A percentile compares a stretch with the other conserved stretches of the same genome.
Evolutionary conservation across 805 yeast genomes (phyloP).

Genomic region (Isabelozyma heimii): DNA sequence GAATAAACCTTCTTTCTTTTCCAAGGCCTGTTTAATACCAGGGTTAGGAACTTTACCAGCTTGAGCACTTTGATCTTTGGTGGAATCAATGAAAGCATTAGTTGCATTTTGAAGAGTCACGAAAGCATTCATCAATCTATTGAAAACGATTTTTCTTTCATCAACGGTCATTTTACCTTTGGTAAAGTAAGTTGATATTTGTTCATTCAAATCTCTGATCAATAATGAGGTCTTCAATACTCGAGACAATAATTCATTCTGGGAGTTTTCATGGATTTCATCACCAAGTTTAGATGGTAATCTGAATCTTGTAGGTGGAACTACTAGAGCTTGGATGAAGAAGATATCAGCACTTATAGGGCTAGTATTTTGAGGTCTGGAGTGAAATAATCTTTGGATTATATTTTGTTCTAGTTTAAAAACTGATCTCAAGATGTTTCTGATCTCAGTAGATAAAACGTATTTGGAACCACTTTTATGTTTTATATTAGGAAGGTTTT

Average conservation of each 20-base stretch:
- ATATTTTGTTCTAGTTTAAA: slow-evolving; percentile 72
- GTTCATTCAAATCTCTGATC: slow-evolving; percentile 88
- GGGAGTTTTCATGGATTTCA: slow-evolving; percentile 90
- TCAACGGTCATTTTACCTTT: slow-evolving; percentile 47
- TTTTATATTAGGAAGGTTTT: slow-evolving; percentile 48
- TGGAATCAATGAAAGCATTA: slow-evolving; percentile 87
- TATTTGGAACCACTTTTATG: slow-evolving; percentile 77
- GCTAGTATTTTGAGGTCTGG: slow-evolving; percentile 61
- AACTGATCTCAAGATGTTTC: slow-evolving; percentile 71
- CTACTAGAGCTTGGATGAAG: slow-evolving; percentile 83
- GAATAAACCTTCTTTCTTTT: slow-evolving; percentile 97
- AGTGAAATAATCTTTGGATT: slow-evolving; percentile 73
- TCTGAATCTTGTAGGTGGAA: slow-evolving; percentile 96
- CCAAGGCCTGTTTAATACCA: slow-evolving; percentile 96
- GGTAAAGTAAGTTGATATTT: slow-evolving; percentile 53
- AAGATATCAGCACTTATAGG: slow-evolving; percentile 73
- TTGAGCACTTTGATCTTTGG: slow-evolving; percentile 75
- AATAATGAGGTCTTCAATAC: slow-evolving; percentile 75
- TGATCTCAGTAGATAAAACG: slow-evolving; percentile 82
- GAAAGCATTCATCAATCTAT: slow-evolving; percentile 91
- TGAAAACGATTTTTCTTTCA: slow-evolving; percentile 74
- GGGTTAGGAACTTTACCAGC: slow-evolving; percentile 78
- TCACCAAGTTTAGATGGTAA: slow-evolving; percentile 97
- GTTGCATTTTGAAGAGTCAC: slow-evolving; percentile 94
- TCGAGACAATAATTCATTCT: slow-evolving; percentile 82